Conservation (phyloP, 768 basidiomycete species). For the Termitomyces sp. region DNA sequence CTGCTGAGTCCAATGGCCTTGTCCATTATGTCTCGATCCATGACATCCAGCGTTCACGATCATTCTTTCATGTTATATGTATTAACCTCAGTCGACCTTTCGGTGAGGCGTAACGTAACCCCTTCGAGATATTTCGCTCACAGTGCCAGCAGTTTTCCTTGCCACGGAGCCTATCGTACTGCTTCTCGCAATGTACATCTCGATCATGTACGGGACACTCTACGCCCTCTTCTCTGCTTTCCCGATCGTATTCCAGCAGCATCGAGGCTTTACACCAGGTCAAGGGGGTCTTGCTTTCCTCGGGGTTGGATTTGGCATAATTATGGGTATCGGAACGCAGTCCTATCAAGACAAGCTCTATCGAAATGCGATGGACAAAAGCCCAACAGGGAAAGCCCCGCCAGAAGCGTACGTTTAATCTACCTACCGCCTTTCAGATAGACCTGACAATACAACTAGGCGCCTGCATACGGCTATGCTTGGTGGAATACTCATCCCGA, state of each 20-base stretch:
- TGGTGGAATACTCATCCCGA: conserved; percentile 48
- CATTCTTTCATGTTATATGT: conserved; percentile 38
- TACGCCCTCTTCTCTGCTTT: conserved; percentile 65
- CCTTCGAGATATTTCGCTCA: neutral
- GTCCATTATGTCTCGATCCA: conserved; percentile 46
- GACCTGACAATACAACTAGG: conserved; percentile 22
- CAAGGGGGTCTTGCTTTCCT: conserved; percentile 60
- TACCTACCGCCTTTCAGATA: neutral
- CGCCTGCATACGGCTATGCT: conserved; percentile 58
- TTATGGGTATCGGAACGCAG: conserved; percentile 46
- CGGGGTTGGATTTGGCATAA: conserved; percentile 58
- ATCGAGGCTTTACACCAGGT: conserved; percentile 49
- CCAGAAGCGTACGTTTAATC: conserved; percentile 59
- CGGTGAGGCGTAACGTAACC: conserved; percentile 29
- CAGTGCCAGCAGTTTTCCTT: conserved; percentile 42
- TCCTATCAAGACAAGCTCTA: conserved; percentile 55
- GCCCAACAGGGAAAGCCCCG: conserved; percentile 45
- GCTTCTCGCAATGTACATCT: conserved; percentile 53
- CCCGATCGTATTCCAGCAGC: conserved; percentile 55
- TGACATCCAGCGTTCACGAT: conserved; percentile 41
- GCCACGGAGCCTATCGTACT: conserved; percentile 64
- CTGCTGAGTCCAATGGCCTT: conserved; percentile 34
- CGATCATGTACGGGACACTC: conserved; percentile 58
- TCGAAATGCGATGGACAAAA: conserved; percentile 42
- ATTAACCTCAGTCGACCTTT: conserved; percentile 56